Evolutionary conservation across 2,329 filamentous ascomycete species (phyloP).

Genomic region (Golovinomyces cichoracearum): DNA sequence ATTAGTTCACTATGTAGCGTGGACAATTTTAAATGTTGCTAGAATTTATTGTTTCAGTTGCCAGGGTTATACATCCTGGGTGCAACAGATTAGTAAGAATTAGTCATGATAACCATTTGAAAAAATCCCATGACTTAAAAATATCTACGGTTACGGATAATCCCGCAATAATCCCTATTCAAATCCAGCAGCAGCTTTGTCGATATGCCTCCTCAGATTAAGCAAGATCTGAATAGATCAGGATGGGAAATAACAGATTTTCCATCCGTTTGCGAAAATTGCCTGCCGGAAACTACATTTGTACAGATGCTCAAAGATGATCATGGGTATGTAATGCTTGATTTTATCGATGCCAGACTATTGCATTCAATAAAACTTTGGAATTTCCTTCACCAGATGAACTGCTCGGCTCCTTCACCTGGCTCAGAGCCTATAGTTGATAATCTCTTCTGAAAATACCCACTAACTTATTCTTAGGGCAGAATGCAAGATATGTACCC

Average conservation of each 20-base stretch:
- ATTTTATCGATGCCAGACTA: neutral
- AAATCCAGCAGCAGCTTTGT: neutral
- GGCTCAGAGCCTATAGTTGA: too few species aligned
- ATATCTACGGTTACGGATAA: too few species aligned
- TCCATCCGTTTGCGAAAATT: constrained; percentile 70
- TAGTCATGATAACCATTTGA: too few species aligned
- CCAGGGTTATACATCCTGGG: too few species aligned
- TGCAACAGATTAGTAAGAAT: too few species aligned
- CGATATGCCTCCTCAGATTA: constrained; percentile 67
- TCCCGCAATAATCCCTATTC: too few species aligned
- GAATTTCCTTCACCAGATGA: too few species aligned
- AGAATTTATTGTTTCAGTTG: too few species aligned
- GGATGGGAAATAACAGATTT: constrained; percentile 91
- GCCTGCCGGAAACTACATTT: constrained; percentile 85
- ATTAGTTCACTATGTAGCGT: too few species aligned
- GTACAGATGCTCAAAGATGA: constrained; percentile 99
- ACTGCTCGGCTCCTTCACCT: too few species aligned
- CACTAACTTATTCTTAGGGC: neutral
- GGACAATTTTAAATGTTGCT: too few species aligned
- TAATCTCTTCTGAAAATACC: neutral
- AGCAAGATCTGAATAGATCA: constrained; percentile 80
- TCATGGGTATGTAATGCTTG: constrained; percentile 27
- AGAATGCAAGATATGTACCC: constrained; percentile 47
- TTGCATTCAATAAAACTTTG: neutral
- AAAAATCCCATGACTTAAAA: too few species aligned